Base-by-base conservation (phyloP, 305 asterid species). In the Fraxinus sp. region DNA sequence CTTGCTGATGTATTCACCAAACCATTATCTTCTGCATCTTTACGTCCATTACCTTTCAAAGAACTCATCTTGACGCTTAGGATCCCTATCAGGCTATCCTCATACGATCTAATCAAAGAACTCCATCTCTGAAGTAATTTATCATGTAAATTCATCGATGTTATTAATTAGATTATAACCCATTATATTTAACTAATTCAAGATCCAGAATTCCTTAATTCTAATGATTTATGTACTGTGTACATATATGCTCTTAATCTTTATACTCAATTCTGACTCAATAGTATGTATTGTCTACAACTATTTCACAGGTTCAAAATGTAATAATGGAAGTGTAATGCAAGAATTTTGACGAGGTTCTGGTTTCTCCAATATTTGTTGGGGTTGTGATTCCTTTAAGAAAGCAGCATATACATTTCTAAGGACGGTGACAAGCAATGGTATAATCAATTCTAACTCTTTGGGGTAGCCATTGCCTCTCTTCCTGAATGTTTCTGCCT, bases 401-500 rank as follows among this genome's bases (percentile, higher is more conserved):
- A 66, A 70, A 37, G 32, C 20, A 49, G 43, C 78, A n/a, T 72
- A 57, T 71, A 78, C 76, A 83, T 76, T 79, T 79, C 79, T 41
- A 28, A 7, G 72, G 82, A 80, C 33, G 72, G 68, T 66, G 82
- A 82, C 79, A 66, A 80, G 71, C 79, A 52, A 79, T 64, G 14
- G 64, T 70, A 81, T 74, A 70, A 52, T 75, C 71, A 33, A 71
- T 77, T 77, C 80, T 2, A 79, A 43, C 79, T 77, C 77, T 84
- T 76, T 79, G 71, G 79, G 85, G 83, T 87, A 82, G 87, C 83
- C 89, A 86, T 73, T 57, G 84, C 91, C 85, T 82, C 83, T 83
- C 90, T 76, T 85, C 91, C 89, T 85, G 77, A 87, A 84, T 86
- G 86, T 90, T 87, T 86, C 93, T 85, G 52, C 82, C 85, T 88